Conservation (phyloP, 495 filamentous ascomycete genomes). For the Aspergillus steynii region DNA sequence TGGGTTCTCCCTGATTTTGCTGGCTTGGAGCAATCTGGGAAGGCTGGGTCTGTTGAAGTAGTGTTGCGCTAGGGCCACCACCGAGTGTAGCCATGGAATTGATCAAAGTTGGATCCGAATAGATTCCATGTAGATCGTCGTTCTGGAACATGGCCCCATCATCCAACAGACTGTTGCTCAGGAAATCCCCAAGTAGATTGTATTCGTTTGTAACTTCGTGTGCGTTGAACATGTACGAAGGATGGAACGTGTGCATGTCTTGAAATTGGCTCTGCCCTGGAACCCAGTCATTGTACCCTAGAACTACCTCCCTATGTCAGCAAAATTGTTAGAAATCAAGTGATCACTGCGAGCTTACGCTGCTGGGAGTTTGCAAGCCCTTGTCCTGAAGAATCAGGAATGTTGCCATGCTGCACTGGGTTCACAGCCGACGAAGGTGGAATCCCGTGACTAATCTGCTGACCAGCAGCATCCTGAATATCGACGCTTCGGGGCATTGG, state of each 20-base stretch:
- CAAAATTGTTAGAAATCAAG: slow-evolving; percentile 10
- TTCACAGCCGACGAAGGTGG: slow-evolving; percentile 36
- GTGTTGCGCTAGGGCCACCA: slow-evolving; percentile 28
- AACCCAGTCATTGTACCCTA: slow-evolving; percentile 69
- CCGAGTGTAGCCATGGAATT: slow-evolving; percentile 48
- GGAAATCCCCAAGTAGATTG: slow-evolving; percentile 92
- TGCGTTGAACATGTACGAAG: slow-evolving; percentile 92
- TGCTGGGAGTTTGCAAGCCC: slow-evolving; percentile 64
- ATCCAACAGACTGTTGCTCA: slow-evolving; percentile 83
- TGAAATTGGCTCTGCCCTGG: slow-evolving; percentile 78
- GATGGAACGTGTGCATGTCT: slow-evolving; percentile 92
- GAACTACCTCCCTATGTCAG: slow-evolving; percentile 48
- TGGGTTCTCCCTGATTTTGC: slow-evolving; percentile 53
- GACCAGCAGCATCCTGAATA: slow-evolving; percentile 42
- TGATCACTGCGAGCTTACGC: slow-evolving; percentile 57
- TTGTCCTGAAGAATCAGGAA: slow-evolving; percentile 39
- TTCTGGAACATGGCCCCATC: slow-evolving; percentile 67
- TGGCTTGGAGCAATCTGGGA: slow-evolving; percentile 41
- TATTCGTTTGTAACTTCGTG: slow-evolving; percentile 95
- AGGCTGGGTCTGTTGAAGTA: slow-evolving; percentile 39
- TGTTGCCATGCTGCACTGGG: slow-evolving; percentile 36
- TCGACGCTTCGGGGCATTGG: slow-evolving; percentile 43
- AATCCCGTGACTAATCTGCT: slow-evolving; percentile 41
- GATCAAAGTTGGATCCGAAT: slow-evolving; percentile 56
- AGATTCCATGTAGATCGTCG: slow-evolving; percentile 58